Base-by-base conservation (phyloP, 371 early-diverging fungal species). In the Mitosporidium daphniae region DNA sequence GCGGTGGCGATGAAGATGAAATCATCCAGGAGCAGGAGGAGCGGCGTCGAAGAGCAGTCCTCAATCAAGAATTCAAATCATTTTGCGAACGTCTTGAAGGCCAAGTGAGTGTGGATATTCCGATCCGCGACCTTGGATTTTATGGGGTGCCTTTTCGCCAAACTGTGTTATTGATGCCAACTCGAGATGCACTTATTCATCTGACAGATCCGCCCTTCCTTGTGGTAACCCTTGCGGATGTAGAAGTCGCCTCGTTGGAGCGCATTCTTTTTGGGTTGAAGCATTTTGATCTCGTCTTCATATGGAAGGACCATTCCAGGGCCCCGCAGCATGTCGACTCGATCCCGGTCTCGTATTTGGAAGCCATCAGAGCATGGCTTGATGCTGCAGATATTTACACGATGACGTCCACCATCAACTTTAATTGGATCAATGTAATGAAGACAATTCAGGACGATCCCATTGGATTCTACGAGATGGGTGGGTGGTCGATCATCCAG, bases 251-350 rank as follows among this genome's bases (percentile, higher is more conserved):
- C 2, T 82, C 89, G 44, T 53, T 98, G 44, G 99, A 98, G 50
- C 66, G 99, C 40, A 77, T 95, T 21, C 58, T 57, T 45, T 93
- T 78, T 44, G 86, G 80, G 5, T 55, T 94, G 16, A 89, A 86
- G 55, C 86, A 86, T 41, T 94, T 91, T 50, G 99, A 98, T 53
- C 51, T 93, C 54, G 91, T 94, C 1, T 73, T 94, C 52, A 64
- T 94, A 1, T 78, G 78, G 46, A 86, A 86, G 40, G 89, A 95
- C 40, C 80, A 66, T 42, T 53, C 57, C 14, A 53, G 63, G 21
- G 36, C 71, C 3, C 77, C 75, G 0, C 62, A 74, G n/a, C 82
- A 86, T 27, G 71, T 98, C 45, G 78, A 78, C 37, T 67, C 80
- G 1, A 74, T 98, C 29, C 82, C 89, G 13, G 69, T 72, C 50